Evolutionary conservation across 805 yeast species (phyloP).

Genomic region (Cyberlindnera nakhonratchasimensis): DNA sequence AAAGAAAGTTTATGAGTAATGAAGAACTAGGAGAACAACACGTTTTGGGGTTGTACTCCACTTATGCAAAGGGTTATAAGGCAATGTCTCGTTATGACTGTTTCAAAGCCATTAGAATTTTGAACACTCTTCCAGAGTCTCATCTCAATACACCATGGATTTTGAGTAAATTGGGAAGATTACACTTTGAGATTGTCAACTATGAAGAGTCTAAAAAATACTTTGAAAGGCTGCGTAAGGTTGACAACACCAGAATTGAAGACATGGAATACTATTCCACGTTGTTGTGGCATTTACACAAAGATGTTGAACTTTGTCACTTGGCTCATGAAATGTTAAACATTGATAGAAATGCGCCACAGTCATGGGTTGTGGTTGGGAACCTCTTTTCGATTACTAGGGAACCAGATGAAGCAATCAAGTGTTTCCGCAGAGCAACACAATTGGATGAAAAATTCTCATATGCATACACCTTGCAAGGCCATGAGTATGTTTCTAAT

Average conservation of each 20-base stretch:
- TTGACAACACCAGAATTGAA: slow-evolving; percentile 74
- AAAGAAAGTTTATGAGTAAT: slow-evolving; percentile 19
- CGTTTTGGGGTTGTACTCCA: slow-evolving; percentile 45
- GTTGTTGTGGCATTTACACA: slow-evolving; percentile 86
- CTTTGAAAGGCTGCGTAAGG: slow-evolving; percentile 56
- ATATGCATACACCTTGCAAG: slow-evolving; percentile 89
- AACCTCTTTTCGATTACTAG: slow-evolving; percentile 78
- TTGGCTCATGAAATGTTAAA: slow-evolving; percentile 78
- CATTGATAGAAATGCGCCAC: slow-evolving; percentile 60
- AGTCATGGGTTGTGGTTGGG: slow-evolving; percentile 91
- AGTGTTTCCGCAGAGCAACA: slow-evolving; percentile 78
- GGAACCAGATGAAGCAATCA: slow-evolving; percentile 87
- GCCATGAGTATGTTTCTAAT: slow-evolving; percentile 83
- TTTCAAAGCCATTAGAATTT: slow-evolving; percentile 67
- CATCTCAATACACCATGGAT: slow-evolving; percentile 83
- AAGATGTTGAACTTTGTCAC: slow-evolving; percentile 72
- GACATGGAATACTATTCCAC: slow-evolving; percentile 95
- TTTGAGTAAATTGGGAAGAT: slow-evolving; percentile 69
- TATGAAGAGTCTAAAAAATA: slow-evolving; percentile 70
- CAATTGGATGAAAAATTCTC: slow-evolving; percentile 66
- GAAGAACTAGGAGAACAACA: slow-evolving; percentile 37
- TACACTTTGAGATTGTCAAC: slow-evolving; percentile 84
- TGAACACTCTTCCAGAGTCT: slow-evolving; percentile 59
- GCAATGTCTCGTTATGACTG: slow-evolving; percentile 69
- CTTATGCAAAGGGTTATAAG: slow-evolving; percentile 58